phyloP scores from a whole-genome alignment of 768 basidiomycete species.

The Mycena maculata region DNA sequence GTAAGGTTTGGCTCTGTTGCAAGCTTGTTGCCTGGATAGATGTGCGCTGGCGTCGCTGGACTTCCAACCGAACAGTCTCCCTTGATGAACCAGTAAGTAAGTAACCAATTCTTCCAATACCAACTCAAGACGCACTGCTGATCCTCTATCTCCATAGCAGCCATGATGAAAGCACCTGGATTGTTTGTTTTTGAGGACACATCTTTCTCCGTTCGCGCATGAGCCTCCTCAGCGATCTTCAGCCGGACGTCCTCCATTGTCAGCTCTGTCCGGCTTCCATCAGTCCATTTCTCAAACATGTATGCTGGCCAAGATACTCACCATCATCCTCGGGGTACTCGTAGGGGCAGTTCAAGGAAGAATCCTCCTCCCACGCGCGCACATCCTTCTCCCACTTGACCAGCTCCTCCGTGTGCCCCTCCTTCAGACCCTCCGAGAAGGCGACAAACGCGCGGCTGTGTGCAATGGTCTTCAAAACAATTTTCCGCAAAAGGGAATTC shows the following conservation, averaged over 20 bases:
- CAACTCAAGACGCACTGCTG: conserved; percentile 14
- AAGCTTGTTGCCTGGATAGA: conserved; percentile 6
- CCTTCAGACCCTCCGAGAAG: conserved; percentile 29
- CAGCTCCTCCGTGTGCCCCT: conserved; percentile 26
- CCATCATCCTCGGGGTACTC: conserved; percentile 31
- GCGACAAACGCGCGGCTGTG: conserved; percentile 25
- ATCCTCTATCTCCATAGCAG: conserved; percentile 27
- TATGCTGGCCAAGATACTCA: background rate
- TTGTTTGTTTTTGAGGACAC: background rate
- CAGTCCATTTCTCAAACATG: background rate
- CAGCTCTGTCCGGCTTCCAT: background rate
- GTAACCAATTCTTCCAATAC: background rate
- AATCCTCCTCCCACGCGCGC: conserved; percentile 30
- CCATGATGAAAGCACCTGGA: conserved; percentile 29
- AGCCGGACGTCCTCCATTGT: conserved; percentile 26
- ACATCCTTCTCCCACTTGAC: conserved; percentile 30
- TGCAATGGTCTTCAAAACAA: conserved; percentile 29
- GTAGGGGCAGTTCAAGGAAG: conserved; percentile 27
- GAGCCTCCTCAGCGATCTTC: conserved; percentile 33
- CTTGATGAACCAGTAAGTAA: background rate
- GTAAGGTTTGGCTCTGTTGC: conserved; percentile 2
- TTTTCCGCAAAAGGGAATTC: conserved; percentile 1
- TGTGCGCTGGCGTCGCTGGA: background rate
- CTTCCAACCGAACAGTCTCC: background rate
- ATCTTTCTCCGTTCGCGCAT: conserved; percentile 7